Evolutionary conservation across 306 rosid species (phyloP), one percentile per base, ranked within the genome.

Genomic region (Macrotyloma uniflorum): DNA sequence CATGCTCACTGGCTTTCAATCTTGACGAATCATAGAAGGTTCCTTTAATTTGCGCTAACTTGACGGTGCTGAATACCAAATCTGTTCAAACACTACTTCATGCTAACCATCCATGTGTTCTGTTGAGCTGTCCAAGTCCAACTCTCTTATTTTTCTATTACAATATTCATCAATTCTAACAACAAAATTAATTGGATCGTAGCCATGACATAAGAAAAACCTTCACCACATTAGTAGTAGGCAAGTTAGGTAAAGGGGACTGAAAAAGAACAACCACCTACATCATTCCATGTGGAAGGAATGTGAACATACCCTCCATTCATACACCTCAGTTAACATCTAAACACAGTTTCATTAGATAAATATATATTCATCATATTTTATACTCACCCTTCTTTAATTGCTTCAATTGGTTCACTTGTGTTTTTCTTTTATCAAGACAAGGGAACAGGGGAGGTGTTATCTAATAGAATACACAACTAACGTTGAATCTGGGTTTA

Each of bases 21-120:
- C 76, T 83, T 72, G 76, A 83, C 76, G 28, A 72, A 83, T 83
- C 73, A 71, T 57, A 49, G 68, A 65, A 80, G 82, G 62, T 76
- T 76, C 82, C 85, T 75, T 70, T 69, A 62, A 61, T 64, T 15
- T 82, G 43, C 30, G 1, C 67, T 75, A 74, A 18, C 72, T 26
- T 75, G 75, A 79, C 84, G 81, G 81, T 75, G 55, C 59, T 77
- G 20, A 38, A 16, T 51, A 43, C 63, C 53, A 68, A 59, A 69
- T 36, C 23, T 24, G 18, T 70, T 82, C 36, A 16, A 70, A 74
- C 64, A 76, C 61, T 53, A 61, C 40, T 61, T 50, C 26, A 46
- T 68, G 33, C 57, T 75, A 81, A 36, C 49, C 46, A 42, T 80
- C 74, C 82, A 76, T 79, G 84, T 79, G 84, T 70, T 69, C 43